Percentiles rank a stretch among this genome's conserved stretches.
Evolutionary conservation across 2,329 filamentous ascomycete species (phyloP).

Genomic region (Elsinoe perseae): DNA sequence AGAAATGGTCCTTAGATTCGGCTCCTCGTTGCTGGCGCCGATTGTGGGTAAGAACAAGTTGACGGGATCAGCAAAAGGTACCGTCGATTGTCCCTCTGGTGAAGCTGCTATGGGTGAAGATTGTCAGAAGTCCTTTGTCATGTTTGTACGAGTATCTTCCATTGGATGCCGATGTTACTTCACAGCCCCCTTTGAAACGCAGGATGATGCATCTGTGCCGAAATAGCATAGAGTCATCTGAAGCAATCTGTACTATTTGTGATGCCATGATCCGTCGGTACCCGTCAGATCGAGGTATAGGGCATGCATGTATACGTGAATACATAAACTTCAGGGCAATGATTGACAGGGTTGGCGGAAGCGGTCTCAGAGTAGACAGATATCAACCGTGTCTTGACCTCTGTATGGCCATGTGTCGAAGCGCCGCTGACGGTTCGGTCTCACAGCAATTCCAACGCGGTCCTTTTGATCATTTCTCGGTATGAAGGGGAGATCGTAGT

Average conservation of each 20-base stretch:
- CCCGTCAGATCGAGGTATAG: neutral
- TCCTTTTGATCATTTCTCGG: slow-evolving; percentile 7
- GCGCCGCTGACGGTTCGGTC: slow-evolving; percentile 9
- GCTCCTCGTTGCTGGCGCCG: slow-evolving; percentile 5
- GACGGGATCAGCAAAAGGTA: neutral
- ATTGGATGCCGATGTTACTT: neutral
- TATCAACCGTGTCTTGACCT: neutral
- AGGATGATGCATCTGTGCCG: neutral
- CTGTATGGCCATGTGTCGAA: slow-evolving; percentile 4
- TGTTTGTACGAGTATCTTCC: neutral
- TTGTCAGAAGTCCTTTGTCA: neutral
- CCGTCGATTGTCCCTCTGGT: neutral
- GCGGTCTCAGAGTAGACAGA: slow-evolving; percentile 2
- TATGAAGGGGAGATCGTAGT: neutral
- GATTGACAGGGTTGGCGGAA: neutral
- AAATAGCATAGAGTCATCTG: neutral
- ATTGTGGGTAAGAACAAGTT: neutral
- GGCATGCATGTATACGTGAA: neutral
- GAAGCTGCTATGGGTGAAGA: neutral
- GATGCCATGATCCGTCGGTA: neutral
- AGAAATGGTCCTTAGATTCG: slow-evolving; percentile 9
- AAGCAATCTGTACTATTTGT: neutral
- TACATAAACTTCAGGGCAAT: neutral
- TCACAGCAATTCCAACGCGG: slow-evolving; percentile 6
- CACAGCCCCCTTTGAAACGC: slow-evolving; percentile 2